These are phyloP conservation scores for Pittosporum tobira DNA, from an alignment of 129 eudicot genomes.

Conservation along the genomic window DNA sequence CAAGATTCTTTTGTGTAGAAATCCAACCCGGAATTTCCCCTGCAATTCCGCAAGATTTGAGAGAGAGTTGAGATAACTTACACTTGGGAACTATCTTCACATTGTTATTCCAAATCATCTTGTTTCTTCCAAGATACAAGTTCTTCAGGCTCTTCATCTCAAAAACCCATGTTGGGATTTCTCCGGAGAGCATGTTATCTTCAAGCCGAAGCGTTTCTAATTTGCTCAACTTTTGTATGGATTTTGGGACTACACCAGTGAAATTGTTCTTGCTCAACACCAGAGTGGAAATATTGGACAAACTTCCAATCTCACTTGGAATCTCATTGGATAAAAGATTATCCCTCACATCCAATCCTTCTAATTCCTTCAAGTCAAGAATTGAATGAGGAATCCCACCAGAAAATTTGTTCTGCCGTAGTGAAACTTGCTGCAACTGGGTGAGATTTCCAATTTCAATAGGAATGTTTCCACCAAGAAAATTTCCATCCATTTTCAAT, in stretches of 20 bases:
- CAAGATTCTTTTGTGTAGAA: slow-evolving; percentile 34
- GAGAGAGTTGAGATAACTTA: slow-evolving; percentile 31
- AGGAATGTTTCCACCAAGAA: slow-evolving; percentile 28
- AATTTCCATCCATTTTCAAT: slow-evolving; percentile 33
- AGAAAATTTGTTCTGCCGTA: slow-evolving; percentile 30
- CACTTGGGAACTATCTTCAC: slow-evolving; percentile 42
- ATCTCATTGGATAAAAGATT: slow-evolving; percentile 32
- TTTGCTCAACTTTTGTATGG: slow-evolving; percentile 27
- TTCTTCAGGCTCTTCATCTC: slow-evolving; percentile 25
- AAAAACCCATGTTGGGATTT: slow-evolving; percentile 47
- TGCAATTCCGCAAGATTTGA: slow-evolving; percentile 27
- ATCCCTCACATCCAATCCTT: slow-evolving; percentile 28
- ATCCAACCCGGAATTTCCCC: slow-evolving; percentile 45
- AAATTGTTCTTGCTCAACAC: slow-evolving; percentile 38
- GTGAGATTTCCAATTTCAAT: slow-evolving; percentile 37
- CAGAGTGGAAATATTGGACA: slow-evolving; percentile 31
- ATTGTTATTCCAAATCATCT: slow-evolving; percentile 40
- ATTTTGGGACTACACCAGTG: slow-evolving; percentile 32
- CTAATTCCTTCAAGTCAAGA: slow-evolving; percentile 23
- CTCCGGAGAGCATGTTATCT: slow-evolving; percentile 38
- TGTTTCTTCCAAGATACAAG: slow-evolving; percentile 38
- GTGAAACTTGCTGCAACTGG: slow-evolving; percentile 25
- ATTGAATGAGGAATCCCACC: slow-evolving; percentile 34
- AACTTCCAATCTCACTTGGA: slow-evolving; percentile 28
- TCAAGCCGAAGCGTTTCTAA: slow-evolving; percentile 33